These are phyloP conservation scores for Leccinum pachyderme DNA, from an alignment of 1,284 basidiomycete genomes.

Conservation along the genomic window DNA sequence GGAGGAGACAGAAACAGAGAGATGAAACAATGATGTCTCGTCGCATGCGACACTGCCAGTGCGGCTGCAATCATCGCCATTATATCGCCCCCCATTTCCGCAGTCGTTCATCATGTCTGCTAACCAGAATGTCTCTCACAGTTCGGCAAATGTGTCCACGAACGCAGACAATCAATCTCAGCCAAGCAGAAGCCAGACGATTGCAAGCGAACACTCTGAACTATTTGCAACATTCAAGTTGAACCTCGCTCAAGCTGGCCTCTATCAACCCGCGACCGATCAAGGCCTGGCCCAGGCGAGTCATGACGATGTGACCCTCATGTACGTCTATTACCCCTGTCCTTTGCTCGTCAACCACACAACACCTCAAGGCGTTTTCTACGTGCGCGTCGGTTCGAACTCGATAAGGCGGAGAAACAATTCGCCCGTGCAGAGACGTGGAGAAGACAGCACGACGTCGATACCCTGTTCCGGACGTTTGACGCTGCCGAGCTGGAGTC, in stretches of 20 bases:
- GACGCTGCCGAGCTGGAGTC: conserved; percentile 57
- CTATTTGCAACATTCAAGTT: conserved; percentile 50
- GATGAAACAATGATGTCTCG: too few relatives aligned
- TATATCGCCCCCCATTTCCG: not conserved
- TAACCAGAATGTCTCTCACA: not conserved
- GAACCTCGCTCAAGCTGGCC: conserved; percentile 43
- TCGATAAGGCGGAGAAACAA: conserved; percentile 63
- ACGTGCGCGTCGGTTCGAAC: conserved; percentile 65
- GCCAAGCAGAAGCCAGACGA: conserved; percentile 5
- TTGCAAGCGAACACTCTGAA: conserved; percentile 1
- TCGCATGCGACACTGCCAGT: not conserved
- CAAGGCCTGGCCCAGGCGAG: conserved; percentile 37
- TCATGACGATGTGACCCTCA: conserved; percentile 63
- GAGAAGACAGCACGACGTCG: conserved; percentile 59
- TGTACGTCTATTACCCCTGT: conserved; percentile 44
- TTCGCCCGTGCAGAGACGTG: conserved; percentile 65
- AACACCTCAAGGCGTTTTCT: conserved; percentile 61
- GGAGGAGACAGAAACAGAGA: too few relatives aligned
- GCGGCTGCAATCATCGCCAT: not conserved
- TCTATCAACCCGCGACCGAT: conserved; percentile 47
- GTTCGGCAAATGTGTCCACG: not conserved
- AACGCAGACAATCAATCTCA: not conserved
- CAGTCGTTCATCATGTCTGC: not conserved
- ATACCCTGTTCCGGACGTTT: conserved; percentile 60
- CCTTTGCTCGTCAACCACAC: not conserved